A percentile compares a stretch with the other conserved stretches of the same genome.
These are phyloP conservation scores for Tetrastigma voinierianum DNA, from an alignment of 164 flowering plant species.

Conservation along the genomic window DNA sequence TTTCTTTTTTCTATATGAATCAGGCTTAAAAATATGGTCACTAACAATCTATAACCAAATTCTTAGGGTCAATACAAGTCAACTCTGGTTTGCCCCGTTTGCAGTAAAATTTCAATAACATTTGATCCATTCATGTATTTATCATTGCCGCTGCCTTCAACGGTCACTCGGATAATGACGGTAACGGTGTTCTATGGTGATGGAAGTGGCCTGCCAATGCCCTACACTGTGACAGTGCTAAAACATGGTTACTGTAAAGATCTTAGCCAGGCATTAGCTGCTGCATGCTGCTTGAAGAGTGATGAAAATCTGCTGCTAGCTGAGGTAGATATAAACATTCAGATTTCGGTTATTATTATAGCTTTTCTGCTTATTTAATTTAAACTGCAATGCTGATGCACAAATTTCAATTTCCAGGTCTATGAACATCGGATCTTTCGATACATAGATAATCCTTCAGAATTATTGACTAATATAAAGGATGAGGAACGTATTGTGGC, in stretches of 20 bases:
- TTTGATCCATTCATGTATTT: constrained; percentile 96
- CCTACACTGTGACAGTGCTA: constrained; percentile 65
- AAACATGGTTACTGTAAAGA: constrained; percentile 74
- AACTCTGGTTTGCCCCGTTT: constrained; percentile 85
- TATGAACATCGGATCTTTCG: constrained; percentile 60
- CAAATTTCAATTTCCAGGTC: constrained; percentile 46
- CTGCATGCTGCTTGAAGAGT: constrained; percentile 69
- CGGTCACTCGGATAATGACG: constrained; percentile 66
- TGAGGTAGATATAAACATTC: constrained; percentile 48
- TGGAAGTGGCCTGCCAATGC: constrained; percentile 88
- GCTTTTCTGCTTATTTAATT: background rate
- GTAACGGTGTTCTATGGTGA: constrained; percentile 75
- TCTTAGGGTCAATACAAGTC: constrained; percentile 95
- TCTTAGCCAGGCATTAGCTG: constrained; percentile 56
- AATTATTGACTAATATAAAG: constrained; percentile 55
- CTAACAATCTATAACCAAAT: constrained; percentile 12
- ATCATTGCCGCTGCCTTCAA: constrained; percentile 83
- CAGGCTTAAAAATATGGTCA: background rate
- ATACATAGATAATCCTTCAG: constrained; percentile 62
- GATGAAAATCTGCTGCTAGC: constrained; percentile 83
- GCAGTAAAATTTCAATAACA: constrained; percentile 84
- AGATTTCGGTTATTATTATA: background rate
- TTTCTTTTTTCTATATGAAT: too few species aligned
- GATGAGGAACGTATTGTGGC: constrained; percentile 86
- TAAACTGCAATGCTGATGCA: constrained; percentile 15